Evolutionary conservation across 352 stramenopile genomes (phyloP), one percentile per base, ranked within the genome.

Genomic region (Plasmopara viticola): DNA sequence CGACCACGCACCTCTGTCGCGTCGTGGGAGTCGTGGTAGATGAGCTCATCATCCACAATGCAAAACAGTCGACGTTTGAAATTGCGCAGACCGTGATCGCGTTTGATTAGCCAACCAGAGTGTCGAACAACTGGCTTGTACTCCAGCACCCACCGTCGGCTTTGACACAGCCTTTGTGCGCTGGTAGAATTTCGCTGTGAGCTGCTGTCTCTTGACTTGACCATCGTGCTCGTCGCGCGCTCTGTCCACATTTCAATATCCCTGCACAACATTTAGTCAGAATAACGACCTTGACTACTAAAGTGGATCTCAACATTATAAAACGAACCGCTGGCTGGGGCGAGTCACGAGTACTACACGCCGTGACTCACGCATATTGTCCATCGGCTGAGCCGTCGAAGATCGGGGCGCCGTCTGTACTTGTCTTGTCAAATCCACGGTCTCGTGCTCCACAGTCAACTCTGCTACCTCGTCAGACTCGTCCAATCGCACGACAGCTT

Each of bases 81-180:
- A 50, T 84, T 87, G 29, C 78, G 74, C 34, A 87, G 76, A 17
- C 79, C 84, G 40, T 86, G 70, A 28, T 75, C 84, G 15, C 81
- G 79, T 44, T 94, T 94, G 56, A 94, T 90, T 38, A 94, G 76
- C 84, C 84, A 94, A 9, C 84, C 84, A 25, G 84, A 94, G 53
- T 92, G 81, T 1, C 72, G 64, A 8, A 94, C 79, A 5, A 88
- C 67, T 1, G 83, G 83, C 44, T 92, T 92, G 70, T 92, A 92
- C 55, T 90, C 77, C 10, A 87, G 74, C 44, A 88, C 68, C 72
- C 76, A 88, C 28, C 72, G 72, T 33, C 58, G 66, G 60, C 79
- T 87, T 15, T 41, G 37, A 41, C 37, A 41, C 5, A 41, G 37
- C n/a, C 37, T 41, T 38, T 88, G 77, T 41, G 74, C 72, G 35